Evolutionary conservation across 2,329 filamentous ascomycete species (phyloP).

Genomic region (Grosmannia huntii): DNA sequence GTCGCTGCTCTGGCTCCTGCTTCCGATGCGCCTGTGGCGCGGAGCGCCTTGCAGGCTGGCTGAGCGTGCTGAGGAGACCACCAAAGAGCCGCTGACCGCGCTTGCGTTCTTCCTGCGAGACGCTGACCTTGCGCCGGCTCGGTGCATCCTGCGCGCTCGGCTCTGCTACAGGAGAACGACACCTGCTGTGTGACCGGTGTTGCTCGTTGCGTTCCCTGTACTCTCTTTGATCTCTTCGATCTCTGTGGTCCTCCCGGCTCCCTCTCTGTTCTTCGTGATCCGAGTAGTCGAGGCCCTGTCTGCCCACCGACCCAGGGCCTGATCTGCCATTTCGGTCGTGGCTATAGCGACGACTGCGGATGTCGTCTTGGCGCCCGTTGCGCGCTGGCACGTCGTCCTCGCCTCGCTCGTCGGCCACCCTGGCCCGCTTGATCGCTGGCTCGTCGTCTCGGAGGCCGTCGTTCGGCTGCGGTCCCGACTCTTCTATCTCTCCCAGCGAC

Average conservation of each 20-base stretch:
- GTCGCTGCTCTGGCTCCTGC: slow-evolving; percentile 65
- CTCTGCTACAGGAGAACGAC: not conserved
- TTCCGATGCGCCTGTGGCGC: slow-evolving; percentile 54
- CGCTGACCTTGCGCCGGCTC: slow-evolving; percentile 15
- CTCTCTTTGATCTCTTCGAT: not conserved
- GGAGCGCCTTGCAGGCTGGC: slow-evolving; percentile 41
- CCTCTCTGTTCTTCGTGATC: not conserved
- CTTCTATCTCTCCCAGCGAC: not conserved
- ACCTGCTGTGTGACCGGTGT: not conserved
- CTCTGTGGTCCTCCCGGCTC: not conserved
- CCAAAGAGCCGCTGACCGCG: slow-evolving; percentile 80
- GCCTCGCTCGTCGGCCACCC: not conserved
- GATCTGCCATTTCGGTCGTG: not conserved
- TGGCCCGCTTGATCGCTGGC: not conserved
- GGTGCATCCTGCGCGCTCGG: not conserved
- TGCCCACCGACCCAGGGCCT: not conserved
- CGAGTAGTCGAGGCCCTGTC: not conserved
- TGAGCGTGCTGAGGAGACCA: slow-evolving; percentile 63
- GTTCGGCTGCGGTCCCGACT: not conserved
- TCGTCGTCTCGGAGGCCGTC: not conserved
- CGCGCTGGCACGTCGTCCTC: not conserved
- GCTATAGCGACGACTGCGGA: not conserved
- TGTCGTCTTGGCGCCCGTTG: not conserved
- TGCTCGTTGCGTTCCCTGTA: not conserved
- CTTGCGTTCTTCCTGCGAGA: slow-evolving; percentile 63